Base-by-base conservation (phyloP, 2,329 filamentous ascomycete species). In the Penicillium polonicum region DNA sequence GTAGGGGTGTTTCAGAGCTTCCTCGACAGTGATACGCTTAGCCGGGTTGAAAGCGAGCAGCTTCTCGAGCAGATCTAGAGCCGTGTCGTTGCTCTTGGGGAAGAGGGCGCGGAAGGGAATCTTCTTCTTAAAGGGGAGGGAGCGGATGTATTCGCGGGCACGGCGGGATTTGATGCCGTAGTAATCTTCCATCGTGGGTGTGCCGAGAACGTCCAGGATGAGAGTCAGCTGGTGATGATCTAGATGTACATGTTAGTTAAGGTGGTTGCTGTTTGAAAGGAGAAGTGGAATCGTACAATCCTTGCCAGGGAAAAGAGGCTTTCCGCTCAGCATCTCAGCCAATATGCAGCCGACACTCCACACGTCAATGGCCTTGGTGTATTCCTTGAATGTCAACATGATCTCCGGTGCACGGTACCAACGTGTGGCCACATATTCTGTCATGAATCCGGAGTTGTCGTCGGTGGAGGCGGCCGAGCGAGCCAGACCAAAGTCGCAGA, bases 391-490 rank as follows among this genome's bases (percentile, higher is more conserved):
- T 13, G 94, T 99, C 80, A 99, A 88, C 94, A 99, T 99, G 76
- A 99, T 99, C 76, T 99, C 94, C 4, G 94, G 94, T 6, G 94
- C 94, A 77, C 94, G 92, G 79, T 99, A 99, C 94, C 94, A 99
- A 71, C 94, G 88, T 46, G 94, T 99, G 51, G 94, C 94, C 57
- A 99, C 94, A 75, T 99, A 99, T 95, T 99, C 94, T 17, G 94
- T 99, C 94, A 99, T 99, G 85, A 99, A 99, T 23, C 94, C 94
- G n/a, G 93, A 97, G 79, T 99, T 99, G 77, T 99, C 94, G 73
- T 99, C 94, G 67, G 95, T 95, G 10, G 93, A 97, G 9, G 94
- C 94, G 13, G 94, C 94, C 10, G 93, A 97, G 71, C 92, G 88
- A 48, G 94, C 94, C 57, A 99, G 86, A 72, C 94, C 94, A 72